phyloP scores from a whole-genome alignment of 2,329 filamentous ascomycete genomes.

The Pseudogymnoascus verrucosus region DNA sequence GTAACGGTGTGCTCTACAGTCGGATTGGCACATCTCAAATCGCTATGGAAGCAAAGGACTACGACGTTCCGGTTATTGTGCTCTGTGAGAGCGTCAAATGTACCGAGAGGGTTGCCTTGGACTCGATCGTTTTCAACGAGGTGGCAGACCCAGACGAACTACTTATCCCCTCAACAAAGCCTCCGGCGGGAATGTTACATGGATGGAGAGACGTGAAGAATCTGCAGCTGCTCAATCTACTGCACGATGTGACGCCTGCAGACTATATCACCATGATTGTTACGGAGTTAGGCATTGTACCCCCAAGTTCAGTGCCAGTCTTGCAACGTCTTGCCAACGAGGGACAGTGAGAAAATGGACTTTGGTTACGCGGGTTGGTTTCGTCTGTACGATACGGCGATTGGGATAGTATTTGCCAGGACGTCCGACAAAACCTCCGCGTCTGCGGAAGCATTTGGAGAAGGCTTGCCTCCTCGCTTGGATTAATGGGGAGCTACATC shows the following conservation, averaged over 20 bases:
- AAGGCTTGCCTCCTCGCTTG: neutral
- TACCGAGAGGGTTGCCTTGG: conserved; percentile 77
- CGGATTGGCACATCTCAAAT: conserved; percentile 80
- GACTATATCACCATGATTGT: conserved; percentile 83
- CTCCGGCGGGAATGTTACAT: conserved; percentile 32
- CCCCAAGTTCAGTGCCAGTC: conserved; percentile 76
- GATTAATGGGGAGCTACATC: neutral
- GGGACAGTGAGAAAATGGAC: neutral
- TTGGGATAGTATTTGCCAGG: neutral
- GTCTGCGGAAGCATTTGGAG: neutral
- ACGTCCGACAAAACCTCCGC: neutral
- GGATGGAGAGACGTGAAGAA: conserved; percentile 51
- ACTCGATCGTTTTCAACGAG: conserved; percentile 92
- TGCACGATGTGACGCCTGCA: conserved; percentile 88
- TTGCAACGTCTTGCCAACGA: conserved; percentile 42
- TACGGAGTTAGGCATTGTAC: conserved; percentile 81
- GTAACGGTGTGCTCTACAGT: conserved; percentile 84
- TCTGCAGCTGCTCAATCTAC: conserved; percentile 60
- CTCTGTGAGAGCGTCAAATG: conserved; percentile 96
- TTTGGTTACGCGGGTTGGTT: conserved; percentile 5
- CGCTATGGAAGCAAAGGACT: conserved; percentile 70
- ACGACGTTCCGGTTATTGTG: conserved; percentile 73
- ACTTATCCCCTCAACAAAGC: conserved; percentile 20
- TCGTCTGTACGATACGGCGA: conserved; percentile 4
- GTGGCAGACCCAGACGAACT: conserved; percentile 69